A percentile compares a stretch with the other conserved stretches of the same genome.
phyloP scores from a whole-genome alignment of 371 early-diverging fungal species.

The Basidiobolus meristosporus region DNA sequence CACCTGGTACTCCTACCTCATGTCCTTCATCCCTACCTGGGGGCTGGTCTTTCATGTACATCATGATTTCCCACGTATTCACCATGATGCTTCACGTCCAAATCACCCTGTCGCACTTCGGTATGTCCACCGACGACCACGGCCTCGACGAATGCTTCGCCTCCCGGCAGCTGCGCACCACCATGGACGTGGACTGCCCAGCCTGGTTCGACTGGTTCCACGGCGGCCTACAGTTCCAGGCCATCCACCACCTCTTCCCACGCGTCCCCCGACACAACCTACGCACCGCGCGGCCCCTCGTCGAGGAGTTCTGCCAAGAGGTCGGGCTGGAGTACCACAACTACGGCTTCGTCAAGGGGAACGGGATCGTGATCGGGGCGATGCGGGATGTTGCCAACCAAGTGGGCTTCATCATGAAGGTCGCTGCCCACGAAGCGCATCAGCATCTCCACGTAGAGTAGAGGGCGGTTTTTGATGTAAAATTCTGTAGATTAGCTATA shows the following conservation, averaged over 20 bases:
- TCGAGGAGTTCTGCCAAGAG: slow-evolving; percentile 53
- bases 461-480: no score
- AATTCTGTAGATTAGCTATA: no score
- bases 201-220: slow-evolving; percentile 92
- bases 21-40: slow-evolving; percentile 53
- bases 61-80: slow-evolving; percentile 59
- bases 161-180: slow-evolving; percentile 71
- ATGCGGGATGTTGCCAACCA: slow-evolving; percentile 57
- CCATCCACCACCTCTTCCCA: slow-evolving; percentile 90
- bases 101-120: slow-evolving; percentile 90
- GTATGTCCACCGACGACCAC: slow-evolving; percentile 74
- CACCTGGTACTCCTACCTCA: slow-evolving; percentile 52
- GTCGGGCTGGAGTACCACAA: slow-evolving; percentile 42
- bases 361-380: slow-evolving; percentile 35
- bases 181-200: slow-evolving; percentile 94
- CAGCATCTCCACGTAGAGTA: no score
- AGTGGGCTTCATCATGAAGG: slow-evolving; percentile 3
- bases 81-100: slow-evolving; percentile 85
- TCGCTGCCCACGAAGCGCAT: no score
- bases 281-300: slow-evolving; percentile 43
- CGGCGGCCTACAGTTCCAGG: slow-evolving; percentile 90
- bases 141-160: slow-evolving; percentile 61
- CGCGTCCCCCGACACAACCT: slow-evolving; percentile 81
- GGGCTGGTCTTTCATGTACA: slow-evolving; percentile 30
- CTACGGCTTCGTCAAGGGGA: slow-evolving; percentile 50